phyloP scores from a whole-genome alignment of 1,284 basidiomycete species.

The Ceratobasidium theobromae region DNA sequence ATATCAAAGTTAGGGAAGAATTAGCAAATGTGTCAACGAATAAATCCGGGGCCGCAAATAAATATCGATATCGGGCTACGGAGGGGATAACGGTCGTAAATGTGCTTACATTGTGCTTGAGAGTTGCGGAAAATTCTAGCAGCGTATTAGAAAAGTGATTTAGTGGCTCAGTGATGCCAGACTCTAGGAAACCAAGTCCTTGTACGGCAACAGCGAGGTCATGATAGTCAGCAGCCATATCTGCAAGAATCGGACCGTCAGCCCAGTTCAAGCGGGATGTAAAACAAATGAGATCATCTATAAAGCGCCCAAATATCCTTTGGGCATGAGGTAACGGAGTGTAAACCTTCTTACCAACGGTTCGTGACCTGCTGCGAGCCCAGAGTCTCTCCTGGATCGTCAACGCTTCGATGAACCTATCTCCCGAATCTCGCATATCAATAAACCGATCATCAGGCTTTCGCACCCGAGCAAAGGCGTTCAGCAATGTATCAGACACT shows the following conservation, averaged over 20 bases:
- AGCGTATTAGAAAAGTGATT: constrained; percentile 96
- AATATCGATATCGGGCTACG: neutral
- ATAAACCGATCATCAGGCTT: constrained; percentile 97
- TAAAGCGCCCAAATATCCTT: neutral
- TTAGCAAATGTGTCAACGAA: constrained; percentile 17
- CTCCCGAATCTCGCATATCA: constrained; percentile 85
- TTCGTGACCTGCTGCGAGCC: constrained; percentile 69
- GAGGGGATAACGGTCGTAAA: neutral
- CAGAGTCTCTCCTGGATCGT: constrained; percentile 78
- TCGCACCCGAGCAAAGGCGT: constrained; percentile 90
- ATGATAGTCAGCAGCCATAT: constrained; percentile 95
- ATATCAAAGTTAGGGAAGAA: neutral
- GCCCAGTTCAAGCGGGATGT: neutral
- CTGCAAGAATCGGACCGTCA: constrained; percentile 53
- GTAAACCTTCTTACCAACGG: constrained; percentile 69
- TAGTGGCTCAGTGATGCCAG: constrained; percentile 94
- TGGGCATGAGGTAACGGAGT: neutral
- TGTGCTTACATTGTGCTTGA: constrained; percentile 71
- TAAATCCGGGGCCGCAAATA: neutral
- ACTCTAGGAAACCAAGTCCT: constrained; percentile 95
- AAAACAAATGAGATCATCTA: neutral
- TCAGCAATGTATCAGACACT: constrained; percentile 92
- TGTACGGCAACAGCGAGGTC: constrained; percentile 94
- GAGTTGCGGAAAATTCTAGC: constrained; percentile 84
- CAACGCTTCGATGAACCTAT: constrained; percentile 93